Conservation (phyloP, 176 grass and related monocot species). For the Puccinellia tenuiflora region DNA sequence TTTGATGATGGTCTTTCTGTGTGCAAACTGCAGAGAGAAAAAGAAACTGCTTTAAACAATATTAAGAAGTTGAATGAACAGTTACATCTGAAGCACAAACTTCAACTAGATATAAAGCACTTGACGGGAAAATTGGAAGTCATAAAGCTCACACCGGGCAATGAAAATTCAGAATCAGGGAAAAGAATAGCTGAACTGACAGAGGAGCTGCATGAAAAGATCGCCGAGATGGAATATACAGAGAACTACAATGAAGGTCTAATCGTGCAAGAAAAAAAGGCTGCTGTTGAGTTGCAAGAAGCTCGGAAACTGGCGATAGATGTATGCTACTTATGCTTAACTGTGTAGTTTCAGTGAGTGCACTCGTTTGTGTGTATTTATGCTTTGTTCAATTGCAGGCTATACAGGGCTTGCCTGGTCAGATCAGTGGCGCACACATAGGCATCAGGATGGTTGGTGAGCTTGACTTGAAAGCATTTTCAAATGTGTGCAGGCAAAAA, state of each 20-base stretch:
- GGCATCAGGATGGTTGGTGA: slow-evolving; percentile 64
- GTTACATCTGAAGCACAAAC: slow-evolving; percentile 42
- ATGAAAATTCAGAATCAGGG: slow-evolving; percentile 28
- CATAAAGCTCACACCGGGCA: slow-evolving; percentile 51
- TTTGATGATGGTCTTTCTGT: neutral
- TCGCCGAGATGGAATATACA: slow-evolving; percentile 51
- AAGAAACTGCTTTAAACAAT: slow-evolving; percentile 39
- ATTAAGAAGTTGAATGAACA: slow-evolving; percentile 36
- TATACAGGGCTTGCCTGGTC: slow-evolving; percentile 27
- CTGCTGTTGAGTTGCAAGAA: slow-evolving; percentile 63
- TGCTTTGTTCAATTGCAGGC: neutral
- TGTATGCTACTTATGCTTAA: slow-evolving; percentile 27
- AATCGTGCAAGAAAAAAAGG: slow-evolving; percentile 38
- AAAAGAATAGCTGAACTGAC: slow-evolving; percentile 42
- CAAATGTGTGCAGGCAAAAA: slow-evolving; percentile 27
- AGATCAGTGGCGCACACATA: slow-evolving; percentile 19
- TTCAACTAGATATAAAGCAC: slow-evolving; percentile 72
- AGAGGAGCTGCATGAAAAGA: slow-evolving; percentile 50
- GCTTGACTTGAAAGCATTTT: slow-evolving; percentile 50
- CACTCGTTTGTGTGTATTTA: neutral
- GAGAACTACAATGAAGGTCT: slow-evolving; percentile 42
- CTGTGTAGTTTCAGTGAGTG: neutral
- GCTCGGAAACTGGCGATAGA: slow-evolving; percentile 49
- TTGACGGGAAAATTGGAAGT: slow-evolving; percentile 47
- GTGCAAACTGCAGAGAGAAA: slow-evolving; percentile 51